Conservation (phyloP, 106 monocot genomes). For the Dendrobium catenatum region DNA sequence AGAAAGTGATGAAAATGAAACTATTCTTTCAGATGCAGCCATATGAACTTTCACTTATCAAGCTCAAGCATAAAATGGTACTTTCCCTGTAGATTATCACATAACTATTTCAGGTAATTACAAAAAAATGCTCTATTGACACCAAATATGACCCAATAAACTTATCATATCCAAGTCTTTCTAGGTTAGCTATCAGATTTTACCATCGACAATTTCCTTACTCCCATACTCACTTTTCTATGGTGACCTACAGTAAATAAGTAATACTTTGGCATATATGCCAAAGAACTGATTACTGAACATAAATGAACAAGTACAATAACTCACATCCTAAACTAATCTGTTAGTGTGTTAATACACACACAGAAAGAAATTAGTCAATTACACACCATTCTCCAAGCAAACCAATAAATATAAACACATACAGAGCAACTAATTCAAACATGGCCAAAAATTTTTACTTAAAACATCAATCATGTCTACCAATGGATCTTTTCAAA, state of each 20-base stretch:
- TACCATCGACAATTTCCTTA: too few species aligned
- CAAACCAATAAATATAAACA: background rate
- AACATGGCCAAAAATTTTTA: background rate
- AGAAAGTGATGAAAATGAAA: slow-evolving; percentile 31
- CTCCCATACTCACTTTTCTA: too few species aligned
- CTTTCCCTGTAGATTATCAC: slow-evolving; percentile 7
- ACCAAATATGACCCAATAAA: too few species aligned
- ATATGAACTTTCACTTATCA: slow-evolving; percentile 9
- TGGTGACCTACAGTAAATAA: too few species aligned
- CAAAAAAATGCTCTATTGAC: background rate
- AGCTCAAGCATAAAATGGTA: background rate
- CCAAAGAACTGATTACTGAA: too few species aligned
- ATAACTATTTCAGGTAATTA: background rate
- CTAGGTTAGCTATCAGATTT: too few species aligned
- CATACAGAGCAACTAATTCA: background rate
- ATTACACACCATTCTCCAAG: background rate
- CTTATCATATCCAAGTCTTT: too few species aligned
- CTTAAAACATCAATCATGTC: too few species aligned
- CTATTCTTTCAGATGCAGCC: slow-evolving; percentile 18
- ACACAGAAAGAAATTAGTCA: background rate
- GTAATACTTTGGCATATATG: too few species aligned
- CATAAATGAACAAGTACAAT: background rate
- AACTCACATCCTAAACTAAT: background rate
- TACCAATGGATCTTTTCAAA: too few species aligned
- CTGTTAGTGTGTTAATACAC: background rate